Evolutionary conservation across 2,329 filamentous ascomycete genomes (phyloP), one percentile per base, ranked within the genome.

Genomic region (Trichoderma sp.): DNA sequence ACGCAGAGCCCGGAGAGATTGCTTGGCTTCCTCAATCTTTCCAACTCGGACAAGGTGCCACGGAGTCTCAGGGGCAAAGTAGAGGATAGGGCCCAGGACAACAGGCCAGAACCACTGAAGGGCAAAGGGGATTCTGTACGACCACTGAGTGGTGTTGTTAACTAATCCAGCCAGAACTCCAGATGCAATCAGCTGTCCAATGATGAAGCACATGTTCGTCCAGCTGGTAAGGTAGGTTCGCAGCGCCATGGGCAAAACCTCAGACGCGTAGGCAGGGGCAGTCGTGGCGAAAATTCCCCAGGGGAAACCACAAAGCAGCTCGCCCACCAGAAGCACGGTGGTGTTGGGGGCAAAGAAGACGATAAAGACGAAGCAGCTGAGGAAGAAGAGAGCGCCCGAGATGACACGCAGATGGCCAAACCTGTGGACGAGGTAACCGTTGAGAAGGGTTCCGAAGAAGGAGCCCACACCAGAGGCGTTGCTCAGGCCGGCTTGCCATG

Each of bases 401-500:
- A 68, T 68, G n/a, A 71, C 68, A 1, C 80, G 70, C 47, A 88
- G 76, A 0, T 83, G 79, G 1, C 76, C 80, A 12, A 87, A 78
- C 72, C 87, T 80, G 0, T 83, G 84, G 73, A 79, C 78, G 26
- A 81, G 79, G 59, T 84, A 84, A 0, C 85, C 85, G 82, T 3
- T 80, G 78, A 39, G 85, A 80, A 15, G 84, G 6, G 85, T 80
- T 1, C 86, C 87, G 3, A 88, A 69, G 30, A 88, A 84, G 17
- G 82, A 80, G 7, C 86, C 86, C 6, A 84, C 81, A 13, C 81
- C 77, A 0, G 82, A 79, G 1, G 81, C 85, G 32, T 85, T 84
- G 28, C 79, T 78, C 1, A 88, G 76, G 0, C 81, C 85, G 3
- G 84, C 81, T 74, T 88, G 85, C 87, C 87, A 88, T 1, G 82